Base-by-base conservation (phyloP, 2,329 filamentous ascomycete genomes). In the Fusarium papillatum region DNA sequence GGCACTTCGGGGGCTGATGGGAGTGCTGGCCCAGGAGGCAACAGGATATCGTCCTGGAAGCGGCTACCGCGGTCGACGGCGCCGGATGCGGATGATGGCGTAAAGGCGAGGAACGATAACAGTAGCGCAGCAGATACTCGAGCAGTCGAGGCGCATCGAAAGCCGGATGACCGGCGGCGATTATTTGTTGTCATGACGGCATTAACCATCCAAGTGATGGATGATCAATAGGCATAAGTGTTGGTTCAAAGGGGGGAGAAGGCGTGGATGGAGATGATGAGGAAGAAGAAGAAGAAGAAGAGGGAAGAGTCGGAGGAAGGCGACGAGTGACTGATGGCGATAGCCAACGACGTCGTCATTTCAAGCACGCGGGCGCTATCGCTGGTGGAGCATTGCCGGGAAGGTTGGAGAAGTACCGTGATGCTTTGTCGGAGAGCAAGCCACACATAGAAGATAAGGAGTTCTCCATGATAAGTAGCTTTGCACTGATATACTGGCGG, bases 31-130 rank as follows among this genome's bases (percentile, higher is more conserved):
- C 77, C 81, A 2, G 83, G 83, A 39, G 87, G 86, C 22, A 90
- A 78, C 46, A 88, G 78, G 9, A 87, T 77, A 63, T 88, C 85
- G 68, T 87, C 82, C 66, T 84, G 80, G 36, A 86, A 77, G 64
- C 86, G 84, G 64, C 83, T 78, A 64, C 82, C 78, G 72, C 81
- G 76, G 65, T 80, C 73, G 70, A 81, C 76, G 67, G 80, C 78
- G 22, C 62, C 31, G 11, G 64, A 83, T 55, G 84, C 80, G 26
- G 86, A 80, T 24, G 87, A 84, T 69, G 84, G 85, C 24, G 89
- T 87, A 79, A 92, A 84, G 76, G 92, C 91, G 65, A 95, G 89
- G 84, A 94, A 92, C 29, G 92, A 93, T 73, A 95, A 84, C 70
- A 95, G 85, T 60, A 93, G 83, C 53, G 88, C 87, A 66, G 91